These are phyloP conservation scores for Vairimorpha necatrix DNA, from an alignment of 371 early-diverging fungal species.

Conservation along the genomic window DNA sequence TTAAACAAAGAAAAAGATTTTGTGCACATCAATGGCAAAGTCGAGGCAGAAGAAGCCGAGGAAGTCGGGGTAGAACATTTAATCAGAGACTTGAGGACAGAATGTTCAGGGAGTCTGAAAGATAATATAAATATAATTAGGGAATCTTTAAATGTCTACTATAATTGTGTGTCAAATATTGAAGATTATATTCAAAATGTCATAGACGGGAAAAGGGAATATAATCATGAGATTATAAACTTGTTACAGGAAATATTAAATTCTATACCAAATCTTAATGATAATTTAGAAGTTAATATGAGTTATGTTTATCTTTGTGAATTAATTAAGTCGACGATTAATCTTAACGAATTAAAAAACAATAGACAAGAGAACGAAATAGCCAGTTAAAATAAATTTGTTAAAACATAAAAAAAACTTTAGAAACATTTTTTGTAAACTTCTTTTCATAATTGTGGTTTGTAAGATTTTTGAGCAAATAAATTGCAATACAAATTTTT, in stretches of 20 bases:
- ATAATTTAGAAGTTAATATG: constrained; percentile 18
- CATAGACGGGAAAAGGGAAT: constrained; percentile 20
- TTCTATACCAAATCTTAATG: constrained; percentile 41
- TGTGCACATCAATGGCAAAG: constrained; percentile 81
- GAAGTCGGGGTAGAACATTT: constrained; percentile 99
- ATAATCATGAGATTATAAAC: constrained; percentile 48
- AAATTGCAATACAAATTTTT: no score
- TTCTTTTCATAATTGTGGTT: no score
- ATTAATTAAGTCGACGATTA: constrained; percentile 43
- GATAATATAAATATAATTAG: constrained; percentile 50
- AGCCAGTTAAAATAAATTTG: neutral
- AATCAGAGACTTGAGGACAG: constrained; percentile 76
- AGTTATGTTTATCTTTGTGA: constrained; percentile 33
- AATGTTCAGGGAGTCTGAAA: constrained; percentile 45
- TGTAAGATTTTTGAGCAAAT: no score
- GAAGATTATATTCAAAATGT: constrained; percentile 53
- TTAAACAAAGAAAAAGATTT: constrained; percentile 78
- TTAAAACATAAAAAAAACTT: neutral
- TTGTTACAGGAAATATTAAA: constrained; percentile 59
- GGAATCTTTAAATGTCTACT: constrained; percentile 49
- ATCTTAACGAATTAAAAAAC: constrained; percentile 39
- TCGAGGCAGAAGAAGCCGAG: constrained; percentile 97
- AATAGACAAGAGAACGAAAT: constrained; percentile 38
- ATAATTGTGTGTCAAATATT: constrained; percentile 41
- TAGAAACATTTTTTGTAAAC: neutral